Evolutionary conservation across 2,329 filamentous ascomycete genomes (phyloP).

Genomic region (Rutstroemia sp.): DNA sequence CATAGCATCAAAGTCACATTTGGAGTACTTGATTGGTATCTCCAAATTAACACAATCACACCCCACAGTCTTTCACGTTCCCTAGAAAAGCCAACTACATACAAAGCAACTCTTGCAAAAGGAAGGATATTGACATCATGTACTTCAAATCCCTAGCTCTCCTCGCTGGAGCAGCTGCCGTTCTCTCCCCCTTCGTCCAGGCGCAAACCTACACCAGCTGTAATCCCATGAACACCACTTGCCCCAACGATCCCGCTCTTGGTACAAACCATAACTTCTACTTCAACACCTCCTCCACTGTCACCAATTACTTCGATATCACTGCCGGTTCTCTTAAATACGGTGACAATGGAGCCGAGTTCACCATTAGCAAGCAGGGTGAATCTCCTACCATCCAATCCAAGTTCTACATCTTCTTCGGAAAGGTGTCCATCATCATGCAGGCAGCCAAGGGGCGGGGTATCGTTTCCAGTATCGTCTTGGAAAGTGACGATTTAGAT

Average conservation of each 20-base stretch:
- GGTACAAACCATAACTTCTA: constrained; percentile 53
- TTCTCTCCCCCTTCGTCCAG: constrained; percentile 35
- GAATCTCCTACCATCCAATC: constrained; percentile 74
- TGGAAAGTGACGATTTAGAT: constrained; percentile 77
- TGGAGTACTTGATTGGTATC: background rate
- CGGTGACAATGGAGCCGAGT: constrained; percentile 56
- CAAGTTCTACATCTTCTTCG: constrained; percentile 81
- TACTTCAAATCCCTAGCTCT: constrained; percentile 15
- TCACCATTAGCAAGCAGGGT: constrained; percentile 61
- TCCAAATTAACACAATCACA: too few relatives aligned
- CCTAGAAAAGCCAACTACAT: background rate
- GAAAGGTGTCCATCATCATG: constrained; percentile 69
- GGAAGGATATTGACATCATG: constrained; percentile 13
- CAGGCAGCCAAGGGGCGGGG: constrained; percentile 69
- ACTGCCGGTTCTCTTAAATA: constrained; percentile 60
- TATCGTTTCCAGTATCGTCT: constrained; percentile 75
- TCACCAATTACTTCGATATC: constrained; percentile 56
- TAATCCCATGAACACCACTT: constrained; percentile 65
- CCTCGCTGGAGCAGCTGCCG: constrained; percentile 14
- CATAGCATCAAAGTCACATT: background rate
- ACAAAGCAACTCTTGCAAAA: background rate
- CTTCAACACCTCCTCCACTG: constrained; percentile 53
- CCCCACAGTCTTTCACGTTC: background rate
- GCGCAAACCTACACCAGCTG: constrained; percentile 75
- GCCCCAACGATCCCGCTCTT: constrained; percentile 65